phyloP scores from a whole-genome alignment of 176 grass and related monocot genomes.

The Echinochloa phyllopogon region DNA sequence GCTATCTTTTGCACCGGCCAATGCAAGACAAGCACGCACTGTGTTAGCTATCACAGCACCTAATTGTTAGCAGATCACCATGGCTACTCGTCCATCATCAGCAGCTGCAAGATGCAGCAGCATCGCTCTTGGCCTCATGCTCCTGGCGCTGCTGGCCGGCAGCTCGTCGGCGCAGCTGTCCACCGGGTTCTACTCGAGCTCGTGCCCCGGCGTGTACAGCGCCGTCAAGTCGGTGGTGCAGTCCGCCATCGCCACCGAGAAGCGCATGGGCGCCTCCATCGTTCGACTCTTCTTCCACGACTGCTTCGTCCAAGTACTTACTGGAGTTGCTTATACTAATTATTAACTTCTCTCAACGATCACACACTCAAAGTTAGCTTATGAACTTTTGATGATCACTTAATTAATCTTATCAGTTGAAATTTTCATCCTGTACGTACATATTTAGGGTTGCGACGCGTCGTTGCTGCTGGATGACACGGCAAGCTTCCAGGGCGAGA shows the following conservation, averaged over 20 bases:
- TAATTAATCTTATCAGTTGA: too few relatives aligned
- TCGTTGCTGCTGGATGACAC: constrained; percentile 84
- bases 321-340: too few relatives aligned
- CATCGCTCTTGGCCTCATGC: not conserved
- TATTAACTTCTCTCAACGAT: too few relatives aligned
- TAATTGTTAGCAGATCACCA: too few relatives aligned
- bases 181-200: constrained; percentile 55
- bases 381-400: too few relatives aligned
- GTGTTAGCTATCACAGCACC: too few relatives aligned
- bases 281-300: constrained; percentile 93
- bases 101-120: not conserved
- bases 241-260: constrained; percentile 58
- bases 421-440: not conserved
- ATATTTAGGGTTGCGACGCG: constrained; percentile 70
- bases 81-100: not conserved
- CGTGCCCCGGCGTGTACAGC: constrained; percentile 58
- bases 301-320: constrained; percentile 66
- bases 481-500: constrained; percentile 54
- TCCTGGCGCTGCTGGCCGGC: constrained; percentile 10
- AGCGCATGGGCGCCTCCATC: constrained; percentile 75
- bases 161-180: constrained; percentile 51
- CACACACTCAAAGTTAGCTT: too few relatives aligned
- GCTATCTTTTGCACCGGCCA: not conserved
- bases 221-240: constrained; percentile 53
- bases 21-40: not conserved